A percentile compares a stretch with the other conserved stretches of the same genome.
Conservation (phyloP, 805 yeast species). For the Zygotorulaspora danielsina region DNA sequence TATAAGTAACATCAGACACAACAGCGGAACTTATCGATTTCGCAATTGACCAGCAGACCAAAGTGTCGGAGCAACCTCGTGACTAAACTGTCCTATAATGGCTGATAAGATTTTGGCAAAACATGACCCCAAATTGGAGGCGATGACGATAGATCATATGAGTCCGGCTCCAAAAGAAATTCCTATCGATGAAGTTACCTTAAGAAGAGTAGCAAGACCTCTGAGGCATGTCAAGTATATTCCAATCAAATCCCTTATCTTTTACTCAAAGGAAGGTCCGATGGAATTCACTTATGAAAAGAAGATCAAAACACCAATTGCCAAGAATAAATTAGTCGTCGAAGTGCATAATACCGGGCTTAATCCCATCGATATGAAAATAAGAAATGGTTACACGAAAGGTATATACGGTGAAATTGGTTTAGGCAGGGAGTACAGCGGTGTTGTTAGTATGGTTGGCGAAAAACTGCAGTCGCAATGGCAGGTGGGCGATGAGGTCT, state of each 20-base stretch:
- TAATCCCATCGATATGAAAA: conserved; percentile 62
- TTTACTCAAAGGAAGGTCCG: conserved; percentile 37
- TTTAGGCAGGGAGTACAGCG: conserved; percentile 67
- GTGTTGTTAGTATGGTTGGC: conserved; percentile 56
- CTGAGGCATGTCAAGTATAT: conserved; percentile 48
- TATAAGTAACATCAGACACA: no score
- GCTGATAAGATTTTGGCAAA: conserved; percentile 14
- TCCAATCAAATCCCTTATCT: conserved; percentile 47
- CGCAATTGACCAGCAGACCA: no score
- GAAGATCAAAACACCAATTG: conserved; percentile 47
- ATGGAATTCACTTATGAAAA: conserved; percentile 50
- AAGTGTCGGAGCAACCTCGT: no score
- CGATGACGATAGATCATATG: conserved; percentile 16
- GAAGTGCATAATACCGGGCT: conserved; percentile 56
- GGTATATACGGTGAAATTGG: conserved; percentile 57
- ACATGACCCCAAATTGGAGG: conserved; percentile 23
- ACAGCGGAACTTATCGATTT: no score
- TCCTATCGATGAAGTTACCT: conserved; percentile 18
- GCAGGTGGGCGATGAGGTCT: conserved; percentile 58
- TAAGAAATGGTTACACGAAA: conserved; percentile 50
- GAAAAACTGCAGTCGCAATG: conserved; percentile 37
- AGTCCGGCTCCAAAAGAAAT: conserved; percentile 29
- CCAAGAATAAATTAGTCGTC: conserved; percentile 48
- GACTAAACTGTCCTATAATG: neutral
- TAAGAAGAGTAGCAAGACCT: conserved; percentile 43